These are phyloP conservation scores for Boeremia exigua DNA, from an alignment of 2,329 filamentous ascomycete species.

Conservation along the genomic window DNA sequence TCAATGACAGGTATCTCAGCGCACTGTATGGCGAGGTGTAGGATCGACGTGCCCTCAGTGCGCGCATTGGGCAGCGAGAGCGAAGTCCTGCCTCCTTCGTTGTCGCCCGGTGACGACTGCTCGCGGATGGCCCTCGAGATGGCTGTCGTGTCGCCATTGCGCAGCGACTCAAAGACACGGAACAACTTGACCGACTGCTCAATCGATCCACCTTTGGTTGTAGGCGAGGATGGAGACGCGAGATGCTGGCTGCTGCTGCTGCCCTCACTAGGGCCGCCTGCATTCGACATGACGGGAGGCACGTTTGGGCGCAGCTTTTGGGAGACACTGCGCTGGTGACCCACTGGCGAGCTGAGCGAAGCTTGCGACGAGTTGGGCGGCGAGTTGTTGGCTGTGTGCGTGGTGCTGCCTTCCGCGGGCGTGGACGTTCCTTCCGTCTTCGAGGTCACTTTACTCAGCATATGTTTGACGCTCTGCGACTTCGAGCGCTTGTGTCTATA, in stretches of 20 bases:
- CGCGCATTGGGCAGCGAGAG: conserved; percentile 46
- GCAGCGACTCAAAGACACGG: conserved; percentile 88
- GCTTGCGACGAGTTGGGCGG: conserved; percentile 31
- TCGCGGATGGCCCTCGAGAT: conserved; percentile 87
- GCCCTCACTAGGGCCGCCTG: conserved; percentile 13
- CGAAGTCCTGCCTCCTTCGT: conserved; percentile 62
- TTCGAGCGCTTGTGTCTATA: conserved; percentile 53
- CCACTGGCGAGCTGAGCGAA: conserved; percentile 34
- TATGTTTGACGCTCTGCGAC: conserved; percentile 46
- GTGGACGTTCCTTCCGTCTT: conserved; percentile 38
- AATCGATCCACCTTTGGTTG: conserved; percentile 59
- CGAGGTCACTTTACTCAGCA: conserved; percentile 45
- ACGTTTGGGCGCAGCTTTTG: conserved; percentile 36
- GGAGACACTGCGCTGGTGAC: conserved; percentile 38
- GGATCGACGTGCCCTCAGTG: conserved; percentile 83
- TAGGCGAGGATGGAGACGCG: conserved; percentile 34
- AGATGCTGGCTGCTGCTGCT: conserved; percentile 19
- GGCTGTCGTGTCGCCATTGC: conserved; percentile 86
- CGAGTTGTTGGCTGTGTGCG: conserved; percentile 17
- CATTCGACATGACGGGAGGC: conserved; percentile 39
- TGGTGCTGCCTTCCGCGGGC: conserved; percentile 24
- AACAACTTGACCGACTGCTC: conserved; percentile 96
- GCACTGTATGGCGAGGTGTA: conserved; percentile 95
- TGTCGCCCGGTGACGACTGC: conserved; percentile 53
- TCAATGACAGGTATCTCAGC: conserved; percentile 92